Conservation (phyloP, 176 grass and related monocot species). For the Hordeum marinum region DNA sequence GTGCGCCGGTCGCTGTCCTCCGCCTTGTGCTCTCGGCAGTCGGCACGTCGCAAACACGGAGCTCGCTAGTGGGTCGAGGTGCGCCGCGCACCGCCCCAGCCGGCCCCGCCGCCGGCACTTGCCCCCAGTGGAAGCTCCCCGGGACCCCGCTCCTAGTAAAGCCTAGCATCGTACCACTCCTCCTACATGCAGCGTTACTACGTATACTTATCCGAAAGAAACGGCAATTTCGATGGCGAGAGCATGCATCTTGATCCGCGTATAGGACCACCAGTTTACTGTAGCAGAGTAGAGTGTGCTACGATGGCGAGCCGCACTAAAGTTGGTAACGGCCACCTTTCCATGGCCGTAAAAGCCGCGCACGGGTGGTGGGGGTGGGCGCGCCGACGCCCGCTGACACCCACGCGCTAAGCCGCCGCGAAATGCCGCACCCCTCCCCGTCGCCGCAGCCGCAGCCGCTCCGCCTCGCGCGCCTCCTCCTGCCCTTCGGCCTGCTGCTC, state of each 20-base stretch:
- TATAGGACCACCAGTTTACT: not conserved
- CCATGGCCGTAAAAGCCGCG: not conserved
- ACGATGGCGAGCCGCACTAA: not conserved
- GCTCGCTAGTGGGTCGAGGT: not conserved
- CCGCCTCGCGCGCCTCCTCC: not conserved
- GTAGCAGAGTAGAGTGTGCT: not conserved
- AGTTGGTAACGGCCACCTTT: not conserved
- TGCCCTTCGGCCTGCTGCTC: conserved; percentile 24
- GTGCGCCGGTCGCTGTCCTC: conserved; percentile 9
- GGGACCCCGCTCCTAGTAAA: not conserved
- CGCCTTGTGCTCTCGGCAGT: not conserved
- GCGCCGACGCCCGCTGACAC: too few relatives aligned
- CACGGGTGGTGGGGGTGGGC: not conserved
- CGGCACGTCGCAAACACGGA: not conserved
- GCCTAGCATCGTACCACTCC: too few relatives aligned
- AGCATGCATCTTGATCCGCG: not conserved
- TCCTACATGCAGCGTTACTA: too few relatives aligned
- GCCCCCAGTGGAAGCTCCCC: not conserved
- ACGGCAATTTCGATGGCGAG: not conserved
- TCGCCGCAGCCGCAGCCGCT: not conserved
- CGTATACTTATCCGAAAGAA: not conserved
- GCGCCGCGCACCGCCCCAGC: not conserved
- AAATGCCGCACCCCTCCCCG: conserved; percentile 35
- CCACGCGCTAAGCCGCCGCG: not conserved
- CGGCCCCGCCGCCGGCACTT: too few relatives aligned